A percentile compares a stretch with the other conserved stretches of the same genome.
phyloP scores from a whole-genome alignment of 495 filamentous ascomycete genomes.

The Bathelium albidoporum region DNA sequence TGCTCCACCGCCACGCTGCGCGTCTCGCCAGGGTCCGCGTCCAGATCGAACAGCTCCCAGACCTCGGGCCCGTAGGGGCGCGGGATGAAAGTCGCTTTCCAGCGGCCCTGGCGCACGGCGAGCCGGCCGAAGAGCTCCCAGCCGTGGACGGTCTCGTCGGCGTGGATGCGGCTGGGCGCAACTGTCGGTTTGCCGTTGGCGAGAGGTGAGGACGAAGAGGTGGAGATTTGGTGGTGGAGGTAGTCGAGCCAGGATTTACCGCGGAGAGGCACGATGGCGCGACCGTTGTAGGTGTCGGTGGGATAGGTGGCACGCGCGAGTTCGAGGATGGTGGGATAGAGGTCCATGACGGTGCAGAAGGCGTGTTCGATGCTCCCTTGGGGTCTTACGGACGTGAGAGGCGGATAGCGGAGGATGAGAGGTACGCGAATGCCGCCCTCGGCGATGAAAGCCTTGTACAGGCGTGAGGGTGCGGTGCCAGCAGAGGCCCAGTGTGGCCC shows the following conservation, averaged over 20 bases:
- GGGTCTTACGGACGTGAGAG: constrained; percentile 25
- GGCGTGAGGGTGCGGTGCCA: constrained; percentile 45
- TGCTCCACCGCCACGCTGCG: constrained; percentile 13
- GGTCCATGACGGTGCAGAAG: constrained; percentile 20
- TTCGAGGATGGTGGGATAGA: constrained; percentile 17
- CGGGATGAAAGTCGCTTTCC: constrained; percentile 43
- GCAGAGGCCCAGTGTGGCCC: constrained; percentile 51
- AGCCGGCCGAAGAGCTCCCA: constrained; percentile 41
- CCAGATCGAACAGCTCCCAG: constrained; percentile 40
- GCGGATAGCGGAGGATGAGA: constrained; percentile 35
- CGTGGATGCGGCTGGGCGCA: background rate
- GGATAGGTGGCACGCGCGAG: constrained; percentile 11
- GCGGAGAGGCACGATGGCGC: constrained; percentile 5
- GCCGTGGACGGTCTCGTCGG: constrained; percentile 23
- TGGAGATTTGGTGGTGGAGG: constrained; percentile 5
- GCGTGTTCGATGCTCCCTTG: constrained; percentile 18
- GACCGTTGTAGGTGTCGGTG: constrained; percentile 6
- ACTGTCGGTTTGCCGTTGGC: background rate
- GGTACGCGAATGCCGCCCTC: constrained; percentile 41
- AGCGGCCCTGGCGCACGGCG: constrained; percentile 38
- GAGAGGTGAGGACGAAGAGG: background rate
- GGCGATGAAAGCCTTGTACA: constrained; percentile 41
- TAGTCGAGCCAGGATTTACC: constrained; percentile 13
- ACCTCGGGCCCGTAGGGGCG: constrained; percentile 39
- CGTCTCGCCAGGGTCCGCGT: constrained; percentile 18